These are phyloP conservation scores for Candida vartiovaarae DNA, from an alignment of 805 yeast genomes.

Conservation along the genomic window DNA sequence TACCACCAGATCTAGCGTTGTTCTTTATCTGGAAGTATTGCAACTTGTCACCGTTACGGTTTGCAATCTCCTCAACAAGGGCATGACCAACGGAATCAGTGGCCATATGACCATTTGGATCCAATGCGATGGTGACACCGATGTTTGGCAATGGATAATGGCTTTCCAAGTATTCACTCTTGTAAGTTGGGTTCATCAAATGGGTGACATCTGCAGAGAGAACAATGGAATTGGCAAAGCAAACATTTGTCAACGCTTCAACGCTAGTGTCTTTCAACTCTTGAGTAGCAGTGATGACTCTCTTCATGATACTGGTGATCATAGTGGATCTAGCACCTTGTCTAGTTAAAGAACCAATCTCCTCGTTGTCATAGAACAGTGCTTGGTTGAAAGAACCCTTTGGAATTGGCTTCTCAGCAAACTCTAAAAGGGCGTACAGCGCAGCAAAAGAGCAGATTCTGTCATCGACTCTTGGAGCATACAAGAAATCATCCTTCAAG, in stretches of 20 bases:
- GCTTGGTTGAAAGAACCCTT: constrained; percentile 45
- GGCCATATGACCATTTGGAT: constrained; percentile 79
- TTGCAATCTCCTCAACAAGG: constrained; percentile 62
- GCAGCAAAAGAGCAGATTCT: constrained; percentile 77
- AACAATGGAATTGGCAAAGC: constrained; percentile 70
- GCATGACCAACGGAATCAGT: constrained; percentile 73
- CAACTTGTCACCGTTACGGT: constrained; percentile 51
- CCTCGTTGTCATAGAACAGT: constrained; percentile 73
- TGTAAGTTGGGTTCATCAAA: constrained; percentile 73
- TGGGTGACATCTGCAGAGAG: constrained; percentile 83
- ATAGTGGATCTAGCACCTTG: constrained; percentile 80
- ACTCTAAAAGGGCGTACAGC: constrained; percentile 47
- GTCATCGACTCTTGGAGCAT: constrained; percentile 82
- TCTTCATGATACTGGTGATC: constrained; percentile 54
- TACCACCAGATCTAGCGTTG: constrained; percentile 81
- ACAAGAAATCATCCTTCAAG: constrained; percentile 64
- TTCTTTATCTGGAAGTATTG: constrained; percentile 86
- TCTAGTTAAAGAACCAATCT: constrained; percentile 72
- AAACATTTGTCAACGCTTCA: constrained; percentile 27
- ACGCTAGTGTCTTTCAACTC: constrained; percentile 4
- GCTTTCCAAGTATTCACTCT: constrained; percentile 59
- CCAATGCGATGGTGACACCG: constrained; percentile 65
- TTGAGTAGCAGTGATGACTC: constrained; percentile 34
- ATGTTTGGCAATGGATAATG: constrained; percentile 77
- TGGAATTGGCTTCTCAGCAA: constrained; percentile 29